These are phyloP conservation scores for Piloderma croceum DNA, from an alignment of 768 basidiomycete genomes.

Conservation along the genomic window DNA sequence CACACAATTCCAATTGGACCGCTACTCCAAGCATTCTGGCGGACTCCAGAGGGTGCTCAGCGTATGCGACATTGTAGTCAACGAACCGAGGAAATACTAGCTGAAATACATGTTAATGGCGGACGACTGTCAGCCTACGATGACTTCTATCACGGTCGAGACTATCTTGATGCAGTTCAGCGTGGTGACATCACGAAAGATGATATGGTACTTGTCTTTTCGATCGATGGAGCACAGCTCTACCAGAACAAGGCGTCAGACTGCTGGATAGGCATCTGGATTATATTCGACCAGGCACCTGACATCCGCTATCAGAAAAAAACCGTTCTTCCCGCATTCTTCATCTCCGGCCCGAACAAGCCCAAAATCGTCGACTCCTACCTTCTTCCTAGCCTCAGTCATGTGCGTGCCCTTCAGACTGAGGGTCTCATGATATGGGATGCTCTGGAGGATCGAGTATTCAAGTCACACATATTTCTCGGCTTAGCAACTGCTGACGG, in stretches of 20 bases:
- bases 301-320: slow-evolving; percentile 26
- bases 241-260: slow-evolving; percentile 38
- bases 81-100: slow-evolving; percentile 11
- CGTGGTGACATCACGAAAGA: slow-evolving; percentile 15
- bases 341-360: slow-evolving; percentile 33
- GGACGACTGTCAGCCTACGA: slow-evolving; percentile 12
- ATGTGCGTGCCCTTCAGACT: slow-evolving; percentile 25
- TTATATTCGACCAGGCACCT: slow-evolving; percentile 26
- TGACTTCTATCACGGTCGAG: slow-evolving; percentile 27
- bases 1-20: slow-evolving; percentile 37
- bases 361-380: slow-evolving; percentile 29
- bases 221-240: slow-evolving; percentile 38
- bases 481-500: slow-evolving; percentile 22
- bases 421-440: slow-evolving; percentile 32
- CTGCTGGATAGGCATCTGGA: slow-evolving; percentile 39
- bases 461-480: slow-evolving; percentile 16
- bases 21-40: slow-evolving; percentile 37
- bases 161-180: slow-evolving; percentile 20
- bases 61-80: slow-evolving; percentile 24
- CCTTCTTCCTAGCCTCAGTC: slow-evolving; percentile 29
- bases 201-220: slow-evolving; percentile 31
- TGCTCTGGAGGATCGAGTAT: slow-evolving; percentile 10
- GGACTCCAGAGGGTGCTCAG: slow-evolving; percentile 14
- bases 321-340: slow-evolving; percentile 24
- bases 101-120: slow-evolving; percentile 13